Base-by-base conservation (phyloP, 2,329 filamentous ascomycete species). In the Colletotrichum orbiculare region DNA sequence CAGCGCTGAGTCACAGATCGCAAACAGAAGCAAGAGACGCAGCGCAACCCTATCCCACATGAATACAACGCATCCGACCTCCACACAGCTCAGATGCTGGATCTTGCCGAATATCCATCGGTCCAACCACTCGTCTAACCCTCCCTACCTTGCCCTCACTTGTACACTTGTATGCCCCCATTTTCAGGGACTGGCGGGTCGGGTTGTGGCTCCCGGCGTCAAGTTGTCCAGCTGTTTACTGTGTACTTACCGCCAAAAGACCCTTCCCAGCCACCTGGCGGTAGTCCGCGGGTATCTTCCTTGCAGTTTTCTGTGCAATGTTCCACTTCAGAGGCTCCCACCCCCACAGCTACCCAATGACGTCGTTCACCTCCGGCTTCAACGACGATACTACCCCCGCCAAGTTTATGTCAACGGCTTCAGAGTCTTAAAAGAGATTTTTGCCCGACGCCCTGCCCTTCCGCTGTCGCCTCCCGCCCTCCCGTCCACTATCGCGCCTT, bases 271-370 rank as follows among this genome's bases (percentile, higher is more conserved):
- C 15, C 39, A 13, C 13, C 8, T 7, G 53, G 46, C 58, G 57
- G 58, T 65, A 56, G 25, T 37, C 25, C 33, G 47, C 46, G 25
- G 35, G 57, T 61, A 55, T 42, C 47, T 45, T 42, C n/a, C 58
- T 35, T 34, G 46, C 34, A 38, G 48, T 38, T 15, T 42, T 39
- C 41, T 39, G 46, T 39, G 46, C 17, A 17, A 48, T 63, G 48
- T 63, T 59, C 54, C 60, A 59, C 54, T 64, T 42, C 10, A 45
- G 8, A 42, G 25, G 39, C 62, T 61, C 41, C 62, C 50, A 63
- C 42, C 35, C 62, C 57, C 57, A 65, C 59, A 53, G 62, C 62
- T 65, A 62, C 58, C 62, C 52, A 53, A 65, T 65, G 63, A 65
- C 58, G 63, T 65, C 58, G 63, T 57, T 46, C 42, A 54, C 52